Percentiles rank a stretch among this genome's conserved stretches.
Conservation (phyloP, 257 asterid species). For the Solanum megistacrolobum region DNA sequence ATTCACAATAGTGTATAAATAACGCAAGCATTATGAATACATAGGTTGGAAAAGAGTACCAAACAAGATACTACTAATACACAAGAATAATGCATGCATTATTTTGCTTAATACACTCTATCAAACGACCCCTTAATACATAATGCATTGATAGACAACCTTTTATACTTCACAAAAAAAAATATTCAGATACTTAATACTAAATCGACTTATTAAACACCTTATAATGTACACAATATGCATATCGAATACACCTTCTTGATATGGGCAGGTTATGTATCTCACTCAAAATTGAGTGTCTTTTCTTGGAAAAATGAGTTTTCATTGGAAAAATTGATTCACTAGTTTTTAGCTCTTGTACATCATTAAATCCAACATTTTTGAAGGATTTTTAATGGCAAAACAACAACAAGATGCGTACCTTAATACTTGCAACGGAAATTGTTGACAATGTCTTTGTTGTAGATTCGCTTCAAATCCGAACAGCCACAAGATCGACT, state of each 20-base stretch:
- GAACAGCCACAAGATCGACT: no score
- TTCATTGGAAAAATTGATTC: background rate
- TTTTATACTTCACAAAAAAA: background rate
- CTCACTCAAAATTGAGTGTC: background rate
- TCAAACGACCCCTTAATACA: background rate
- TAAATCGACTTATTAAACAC: background rate
- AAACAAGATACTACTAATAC: no score
- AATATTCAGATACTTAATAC: background rate
- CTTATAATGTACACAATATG: background rate
- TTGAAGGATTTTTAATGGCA: background rate
- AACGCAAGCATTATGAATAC: background rate
- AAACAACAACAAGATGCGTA: background rate
- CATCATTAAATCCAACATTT: background rate
- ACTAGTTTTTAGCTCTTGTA: background rate
- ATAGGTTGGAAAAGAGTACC: background rate
- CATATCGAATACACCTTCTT: background rate
- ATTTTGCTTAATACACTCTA: no score
- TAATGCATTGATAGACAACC: background rate
- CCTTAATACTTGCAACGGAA: background rate
- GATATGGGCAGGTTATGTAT: background rate
- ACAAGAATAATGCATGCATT: background rate
- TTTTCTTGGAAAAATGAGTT: background rate
- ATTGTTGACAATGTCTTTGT: background rate
- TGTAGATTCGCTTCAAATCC: background rate
- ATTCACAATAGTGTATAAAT: background rate